Evolutionary conservation across 495 filamentous ascomycete genomes (phyloP), one percentile per base, ranked within the genome.

Genomic region (Aspergillus nidulans): DNA sequence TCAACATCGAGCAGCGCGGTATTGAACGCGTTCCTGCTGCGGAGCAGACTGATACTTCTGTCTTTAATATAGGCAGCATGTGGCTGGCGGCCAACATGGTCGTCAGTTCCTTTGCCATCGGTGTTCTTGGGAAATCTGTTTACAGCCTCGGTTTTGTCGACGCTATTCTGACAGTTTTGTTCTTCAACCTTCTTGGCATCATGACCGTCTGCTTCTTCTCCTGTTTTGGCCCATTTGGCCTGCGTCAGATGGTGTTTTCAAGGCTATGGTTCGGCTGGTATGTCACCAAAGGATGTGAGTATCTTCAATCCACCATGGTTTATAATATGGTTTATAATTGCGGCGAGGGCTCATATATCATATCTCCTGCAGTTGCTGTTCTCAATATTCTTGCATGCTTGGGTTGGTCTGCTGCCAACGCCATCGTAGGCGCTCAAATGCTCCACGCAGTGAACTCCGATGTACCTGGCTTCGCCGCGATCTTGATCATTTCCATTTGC

Each of bases 1-100:
- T 86, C 60, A 83, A 85, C 36, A 78, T 95, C 20, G 89, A 95
- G 67, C 84, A 79, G 70, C 78, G 90, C 62, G 90, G 90, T 45
- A 88, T 92, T 48, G 89, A 92, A 73, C 80, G 89, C 23, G 89
- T 92, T 44, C 88, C 88, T 0, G 81, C 81, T 34, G 76, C 85
- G 54, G 88, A 95, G 73, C 76, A 87, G 60, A 84, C 78, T 16
- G 85, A 89, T 68, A 80, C 75, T 36, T 83, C 77, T 26, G 77
- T 86, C 63, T 70, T 77, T 61, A 86, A 89, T 65, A 78, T 90
- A 56, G 85, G 84, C 32, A 90, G 85, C 42, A 81, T 92, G 84
- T 92, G 90, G 89, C 68, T 91, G 47, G 86, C 88, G 1, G 86
- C 87, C 56, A 92, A 92, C 70, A 87, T 92, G 85, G 86, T 90